Percentiles rank a stretch among this genome's conserved stretches.
These are phyloP conservation scores for Fistulina hepatica DNA, from an alignment of 1,284 basidiomycete species.

Conservation along the genomic window DNA sequence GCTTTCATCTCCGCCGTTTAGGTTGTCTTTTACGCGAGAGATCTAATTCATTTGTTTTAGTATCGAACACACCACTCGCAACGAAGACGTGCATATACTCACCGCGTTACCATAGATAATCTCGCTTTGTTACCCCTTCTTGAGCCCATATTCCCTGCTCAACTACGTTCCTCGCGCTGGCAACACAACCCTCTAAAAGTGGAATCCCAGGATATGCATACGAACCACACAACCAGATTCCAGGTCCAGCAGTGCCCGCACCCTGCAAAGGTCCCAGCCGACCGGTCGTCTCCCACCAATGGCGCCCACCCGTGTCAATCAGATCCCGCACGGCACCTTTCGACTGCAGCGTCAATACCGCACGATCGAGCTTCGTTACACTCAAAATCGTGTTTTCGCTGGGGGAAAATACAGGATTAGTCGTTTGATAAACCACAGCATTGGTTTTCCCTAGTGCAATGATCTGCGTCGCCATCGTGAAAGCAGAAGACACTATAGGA, in stretches of 20 bases:
- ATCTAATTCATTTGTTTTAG: too few relatives aligned
- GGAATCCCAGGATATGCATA: conserved; percentile 52
- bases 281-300: conserved; percentile 30
- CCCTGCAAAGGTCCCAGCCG: conserved; percentile 43
- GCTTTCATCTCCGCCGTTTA: too few relatives aligned
- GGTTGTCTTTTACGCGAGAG: too few relatives aligned
- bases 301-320: conserved; percentile 24
- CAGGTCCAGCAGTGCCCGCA: conserved; percentile 25
- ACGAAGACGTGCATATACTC: too few relatives aligned
- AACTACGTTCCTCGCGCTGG: conserved; percentile 45
- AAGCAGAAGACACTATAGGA: conserved; percentile 32
- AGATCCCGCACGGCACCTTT: conserved; percentile 41
- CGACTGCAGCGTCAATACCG: conserved; percentile 38
- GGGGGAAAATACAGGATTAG: conserved; percentile 56
- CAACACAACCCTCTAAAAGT: conserved; percentile 54
- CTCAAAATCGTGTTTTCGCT: conserved; percentile 39
- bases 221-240: conserved; percentile 49
- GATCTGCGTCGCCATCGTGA: conserved; percentile 58
- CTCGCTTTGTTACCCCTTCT: too few relatives aligned
- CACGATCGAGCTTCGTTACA: conserved; percentile 49
- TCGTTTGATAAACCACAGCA: conserved; percentile 54
- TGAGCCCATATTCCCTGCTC: conserved; percentile 33
- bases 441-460: conserved; percentile 22
- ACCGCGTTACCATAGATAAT: too few relatives aligned
- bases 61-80: too few relatives aligned